Conservation (phyloP, 805 yeast species). For the Sugiyamaella lignohabitans region DNA sequence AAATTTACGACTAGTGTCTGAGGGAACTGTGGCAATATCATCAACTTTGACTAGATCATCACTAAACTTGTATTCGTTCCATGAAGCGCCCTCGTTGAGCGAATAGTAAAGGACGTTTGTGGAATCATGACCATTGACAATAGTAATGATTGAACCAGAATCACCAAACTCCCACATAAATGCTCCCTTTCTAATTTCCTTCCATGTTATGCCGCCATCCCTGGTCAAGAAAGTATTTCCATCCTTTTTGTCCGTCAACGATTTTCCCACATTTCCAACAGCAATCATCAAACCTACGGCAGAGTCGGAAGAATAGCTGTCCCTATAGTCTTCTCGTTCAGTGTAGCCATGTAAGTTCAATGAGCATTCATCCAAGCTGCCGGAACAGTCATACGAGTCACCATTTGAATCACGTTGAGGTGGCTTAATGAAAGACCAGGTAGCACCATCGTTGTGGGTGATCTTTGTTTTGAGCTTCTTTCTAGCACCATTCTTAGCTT, state of each 20-base stretch:
- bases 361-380: slow-evolving; percentile 57
- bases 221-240: slow-evolving; percentile 68
- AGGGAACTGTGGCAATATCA: slow-evolving; percentile 81
- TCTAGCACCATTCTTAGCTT: slow-evolving; percentile 37
- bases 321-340: slow-evolving; percentile 76
- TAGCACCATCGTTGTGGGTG: slow-evolving; percentile 86
- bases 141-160: slow-evolving; percentile 77
- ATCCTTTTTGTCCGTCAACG: slow-evolving; percentile 39
- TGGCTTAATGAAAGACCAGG: slow-evolving; percentile 68
- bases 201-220: slow-evolving; percentile 94
- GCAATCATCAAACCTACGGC: slow-evolving; percentile 86
- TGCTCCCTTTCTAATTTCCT: slow-evolving; percentile 63
- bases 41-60: slow-evolving; percentile 48
- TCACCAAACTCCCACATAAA: slow-evolving; percentile 96
- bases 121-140: slow-evolving; percentile 53
- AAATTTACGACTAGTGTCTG: slow-evolving; percentile 81
- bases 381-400: slow-evolving; percentile 46
- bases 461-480: slow-evolving; percentile 67
- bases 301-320: slow-evolving; percentile 79
- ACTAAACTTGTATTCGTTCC: slow-evolving; percentile 62
- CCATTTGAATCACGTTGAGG: slow-evolving; percentile 62
- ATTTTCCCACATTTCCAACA: slow-evolving; percentile 85
- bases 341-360: slow-evolving; percentile 86
- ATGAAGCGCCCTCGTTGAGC: slow-evolving; percentile 69
- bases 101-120: slow-evolving; percentile 62